phyloP scores from a whole-genome alignment of 306 rosid genomes.

The Dryas alaskensis region DNA sequence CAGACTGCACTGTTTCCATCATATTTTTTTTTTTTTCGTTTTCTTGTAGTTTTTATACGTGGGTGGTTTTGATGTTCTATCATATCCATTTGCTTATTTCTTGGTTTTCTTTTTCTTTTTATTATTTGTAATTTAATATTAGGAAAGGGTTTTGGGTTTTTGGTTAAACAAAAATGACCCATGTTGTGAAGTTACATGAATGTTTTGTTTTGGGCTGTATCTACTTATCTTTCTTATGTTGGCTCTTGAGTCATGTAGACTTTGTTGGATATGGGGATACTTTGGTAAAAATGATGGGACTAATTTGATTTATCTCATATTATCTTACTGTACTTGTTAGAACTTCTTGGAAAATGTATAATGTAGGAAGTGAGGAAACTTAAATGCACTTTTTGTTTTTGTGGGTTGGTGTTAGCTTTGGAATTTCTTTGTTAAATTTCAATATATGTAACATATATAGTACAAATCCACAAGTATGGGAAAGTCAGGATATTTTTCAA shows the following conservation, averaged over 20 bases:
- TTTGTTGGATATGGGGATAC: not conserved
- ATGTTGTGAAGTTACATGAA: not conserved
- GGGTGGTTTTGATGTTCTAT: constrained; percentile 6
- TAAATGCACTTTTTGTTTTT: not conserved
- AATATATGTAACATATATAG: not conserved
- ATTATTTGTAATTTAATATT: not conserved
- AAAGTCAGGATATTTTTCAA: not conserved
- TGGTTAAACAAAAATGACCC: not conserved
- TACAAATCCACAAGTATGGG: not conserved
- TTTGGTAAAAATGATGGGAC: not conserved
- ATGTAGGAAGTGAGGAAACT: constrained; percentile 1
- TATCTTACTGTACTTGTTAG: not conserved
- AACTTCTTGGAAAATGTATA: not conserved
- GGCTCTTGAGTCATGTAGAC: not conserved
- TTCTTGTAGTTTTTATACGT: not conserved
- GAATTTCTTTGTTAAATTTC: not conserved
- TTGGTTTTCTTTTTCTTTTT: not conserved
- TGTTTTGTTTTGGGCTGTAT: constrained; percentile 1
- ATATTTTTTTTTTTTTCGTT: not conserved
- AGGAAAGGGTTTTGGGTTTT: not conserved
- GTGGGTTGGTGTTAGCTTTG: not conserved
- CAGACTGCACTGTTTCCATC: not conserved
- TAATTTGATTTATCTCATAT: not conserved
- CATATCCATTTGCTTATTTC: constrained; percentile 18
- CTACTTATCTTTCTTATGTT: no score